A percentile compares a stretch with the other conserved stretches of the same genome.
phyloP scores from a whole-genome alignment of 495 filamentous ascomycete species.

The Aspergillus sparsus region DNA sequence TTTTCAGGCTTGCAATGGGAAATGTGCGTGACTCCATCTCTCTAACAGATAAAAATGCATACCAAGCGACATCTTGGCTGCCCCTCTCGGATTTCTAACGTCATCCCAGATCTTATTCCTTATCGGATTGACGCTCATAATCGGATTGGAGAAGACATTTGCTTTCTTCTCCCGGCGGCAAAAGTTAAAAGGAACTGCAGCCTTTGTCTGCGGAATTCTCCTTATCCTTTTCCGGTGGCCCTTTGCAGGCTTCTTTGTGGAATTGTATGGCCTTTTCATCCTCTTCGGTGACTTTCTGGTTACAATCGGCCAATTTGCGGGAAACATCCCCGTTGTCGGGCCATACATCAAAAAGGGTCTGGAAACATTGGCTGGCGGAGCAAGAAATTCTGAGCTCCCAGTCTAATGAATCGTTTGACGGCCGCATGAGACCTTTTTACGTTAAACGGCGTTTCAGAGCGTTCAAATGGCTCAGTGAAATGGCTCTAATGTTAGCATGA shows the following conservation, averaged over 20 bases:
- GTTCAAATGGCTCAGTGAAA: background rate
- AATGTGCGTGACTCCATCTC: slow-evolving; percentile 55
- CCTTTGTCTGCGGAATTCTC: slow-evolving; percentile 79
- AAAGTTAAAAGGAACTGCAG: slow-evolving; percentile 88
- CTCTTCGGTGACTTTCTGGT: slow-evolving; percentile 95
- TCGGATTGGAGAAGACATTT: slow-evolving; percentile 87
- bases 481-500: slow-evolving; percentile 2
- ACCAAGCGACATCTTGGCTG: background rate
- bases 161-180: slow-evolving; percentile 91
- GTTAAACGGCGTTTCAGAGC: background rate
- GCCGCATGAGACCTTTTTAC: background rate
- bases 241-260: slow-evolving; percentile 82
- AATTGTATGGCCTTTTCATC: slow-evolving; percentile 88
- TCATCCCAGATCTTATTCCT: slow-evolving; percentile 84
- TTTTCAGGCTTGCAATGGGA: slow-evolving; percentile 76
- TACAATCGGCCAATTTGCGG: slow-evolving; percentile 85
- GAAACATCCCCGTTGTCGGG: slow-evolving; percentile 81
- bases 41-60: background rate
- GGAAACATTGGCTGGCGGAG: slow-evolving; percentile 62
- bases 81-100: slow-evolving; percentile 21
- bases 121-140: slow-evolving; percentile 89
- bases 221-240: slow-evolving; percentile 90
- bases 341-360: slow-evolving; percentile 73
- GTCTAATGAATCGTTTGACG: slow-evolving; percentile 42
- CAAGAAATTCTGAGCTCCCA: slow-evolving; percentile 74